A percentile compares a stretch with the other conserved stretches of the same genome.
Evolutionary conservation across 2,329 filamentous ascomycete species (phyloP).

Genomic region (Coniella lustricola): DNA sequence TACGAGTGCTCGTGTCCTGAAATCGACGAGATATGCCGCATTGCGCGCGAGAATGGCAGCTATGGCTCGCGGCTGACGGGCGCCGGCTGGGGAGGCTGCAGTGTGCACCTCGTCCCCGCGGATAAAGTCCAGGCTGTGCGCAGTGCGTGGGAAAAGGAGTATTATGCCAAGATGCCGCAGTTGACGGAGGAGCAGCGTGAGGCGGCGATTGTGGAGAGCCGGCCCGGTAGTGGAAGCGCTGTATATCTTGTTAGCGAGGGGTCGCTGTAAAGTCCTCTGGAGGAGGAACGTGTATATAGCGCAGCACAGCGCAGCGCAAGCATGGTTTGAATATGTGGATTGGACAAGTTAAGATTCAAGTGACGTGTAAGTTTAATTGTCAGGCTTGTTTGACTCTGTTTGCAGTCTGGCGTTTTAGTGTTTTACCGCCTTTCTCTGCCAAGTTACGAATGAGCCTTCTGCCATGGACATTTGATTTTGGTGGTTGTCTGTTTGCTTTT

Average conservation of each 20-base stretch:
- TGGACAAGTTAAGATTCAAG: too few species aligned
- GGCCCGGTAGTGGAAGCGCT: constrained; percentile 69
- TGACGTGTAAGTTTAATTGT: too few species aligned
- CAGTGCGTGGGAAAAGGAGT: constrained; percentile 70
- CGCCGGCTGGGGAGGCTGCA: constrained; percentile 95
- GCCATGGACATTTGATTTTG: too few species aligned
- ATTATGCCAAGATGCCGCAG: constrained; percentile 61
- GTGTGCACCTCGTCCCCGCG: constrained; percentile 82
- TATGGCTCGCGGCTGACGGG: constrained; percentile 85
- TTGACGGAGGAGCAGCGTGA: constrained; percentile 64
- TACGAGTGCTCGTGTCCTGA: constrained; percentile 93
- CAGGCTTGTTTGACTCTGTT: too few species aligned
- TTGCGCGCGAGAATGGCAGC: constrained; percentile 70
- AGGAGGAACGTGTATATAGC: neutral
- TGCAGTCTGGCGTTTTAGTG: too few species aligned
- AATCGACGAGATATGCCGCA: constrained; percentile 78
- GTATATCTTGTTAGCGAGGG: constrained; percentile 36
- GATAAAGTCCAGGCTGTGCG: constrained; percentile 74
- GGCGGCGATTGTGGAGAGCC: constrained; percentile 80
- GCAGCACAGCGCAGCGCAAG: too few species aligned
- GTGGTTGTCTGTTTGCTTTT: too few species aligned
- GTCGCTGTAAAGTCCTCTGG: neutral
- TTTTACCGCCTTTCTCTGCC: too few species aligned
- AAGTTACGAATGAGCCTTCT: too few species aligned
- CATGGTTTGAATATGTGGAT: too few species aligned